Percentiles rank a stretch among this genome's conserved stretches.
These are phyloP conservation scores for Pseudogymnoascus sp. DNA, from an alignment of 2,329 filamentous ascomycete species.

Conservation along the genomic window DNA sequence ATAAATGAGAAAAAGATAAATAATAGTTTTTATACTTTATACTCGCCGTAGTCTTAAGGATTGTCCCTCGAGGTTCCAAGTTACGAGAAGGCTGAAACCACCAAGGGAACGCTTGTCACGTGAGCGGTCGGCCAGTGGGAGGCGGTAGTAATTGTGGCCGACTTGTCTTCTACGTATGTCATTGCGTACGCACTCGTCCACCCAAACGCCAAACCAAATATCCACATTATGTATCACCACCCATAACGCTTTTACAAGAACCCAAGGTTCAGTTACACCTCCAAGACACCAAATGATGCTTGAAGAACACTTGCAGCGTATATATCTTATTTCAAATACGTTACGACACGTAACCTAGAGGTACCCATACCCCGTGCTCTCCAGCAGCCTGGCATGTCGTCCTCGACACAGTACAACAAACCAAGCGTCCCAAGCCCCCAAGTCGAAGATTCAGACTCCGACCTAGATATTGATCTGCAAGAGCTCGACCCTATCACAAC, in stretches of 20 bases:
- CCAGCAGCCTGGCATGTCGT: conserved; percentile 25
- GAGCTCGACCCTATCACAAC: conserved; percentile 59
- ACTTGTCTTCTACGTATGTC: conserved; percentile 1
- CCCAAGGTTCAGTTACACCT: background rate
- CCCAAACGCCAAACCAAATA: conserved; percentile 3
- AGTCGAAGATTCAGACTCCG: conserved; percentile 62
- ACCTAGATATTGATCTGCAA: conserved; percentile 68
- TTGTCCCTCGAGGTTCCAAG: background rate
- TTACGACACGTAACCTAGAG: conserved; percentile 2
- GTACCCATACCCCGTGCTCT: background rate
- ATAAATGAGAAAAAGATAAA: background rate
- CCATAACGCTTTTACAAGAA: background rate
- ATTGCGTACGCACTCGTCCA: conserved; percentile 3
- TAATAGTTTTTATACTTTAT: background rate
- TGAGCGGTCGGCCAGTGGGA: background rate
- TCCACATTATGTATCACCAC: background rate
- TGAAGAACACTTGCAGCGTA: background rate
- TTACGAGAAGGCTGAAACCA: background rate
- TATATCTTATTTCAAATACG: background rate
- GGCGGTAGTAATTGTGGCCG: background rate
- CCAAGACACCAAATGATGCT: background rate
- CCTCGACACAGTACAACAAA: conserved; percentile 25
- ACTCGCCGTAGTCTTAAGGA: background rate
- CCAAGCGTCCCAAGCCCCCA: conserved; percentile 48
- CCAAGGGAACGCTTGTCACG: conserved; percentile 5